Percentiles rank a stretch among this genome's conserved stretches.
Conservation (phyloP, 768 basidiomycete genomes). For the Tubosaeta sp. region DNA sequence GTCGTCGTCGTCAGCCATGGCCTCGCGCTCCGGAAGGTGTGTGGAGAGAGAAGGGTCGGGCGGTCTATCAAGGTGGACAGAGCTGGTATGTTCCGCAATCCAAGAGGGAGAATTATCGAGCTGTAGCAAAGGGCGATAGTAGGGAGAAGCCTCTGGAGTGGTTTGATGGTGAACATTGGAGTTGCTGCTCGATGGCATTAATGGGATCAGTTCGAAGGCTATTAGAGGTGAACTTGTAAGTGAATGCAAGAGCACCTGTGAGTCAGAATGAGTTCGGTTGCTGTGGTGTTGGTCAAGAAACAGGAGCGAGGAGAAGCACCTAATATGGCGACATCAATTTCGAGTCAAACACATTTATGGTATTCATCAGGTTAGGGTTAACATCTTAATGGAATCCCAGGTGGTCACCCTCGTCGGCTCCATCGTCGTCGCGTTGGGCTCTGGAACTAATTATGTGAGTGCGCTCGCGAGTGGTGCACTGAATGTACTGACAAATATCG, state of each 20-base stretch:
- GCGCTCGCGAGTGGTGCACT: too few species aligned
- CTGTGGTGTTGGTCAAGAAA: constrained; percentile 17
- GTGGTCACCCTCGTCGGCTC: too few species aligned
- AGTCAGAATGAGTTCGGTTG: constrained; percentile 13
- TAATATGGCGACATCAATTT: constrained; percentile 7
- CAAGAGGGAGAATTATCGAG: constrained; percentile 28
- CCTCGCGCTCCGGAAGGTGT: constrained; percentile 8
- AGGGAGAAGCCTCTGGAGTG: constrained; percentile 15
- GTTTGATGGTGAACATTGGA: constrained; percentile 22
- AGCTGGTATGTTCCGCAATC: constrained; percentile 9
- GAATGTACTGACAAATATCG: too few species aligned
- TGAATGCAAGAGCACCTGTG: constrained; percentile 30
- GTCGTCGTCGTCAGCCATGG: constrained; percentile 20
- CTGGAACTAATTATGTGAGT: too few species aligned
- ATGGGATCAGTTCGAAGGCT: too few species aligned
- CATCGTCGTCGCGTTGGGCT: too few species aligned
- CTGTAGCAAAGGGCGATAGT: constrained; percentile 30
- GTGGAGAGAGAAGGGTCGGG: constrained; percentile 5
- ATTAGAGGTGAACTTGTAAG: constrained; percentile 29
- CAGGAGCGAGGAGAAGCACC: constrained; percentile 22
- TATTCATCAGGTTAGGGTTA: too few species aligned
- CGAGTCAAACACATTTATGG: too few species aligned
- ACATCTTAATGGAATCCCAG: too few species aligned
- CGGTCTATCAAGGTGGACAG: constrained; percentile 7
- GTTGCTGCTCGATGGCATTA: constrained; percentile 29